Conservation (phyloP, 768 basidiomycete species). For the Hysterangium stoloniferum region DNA sequence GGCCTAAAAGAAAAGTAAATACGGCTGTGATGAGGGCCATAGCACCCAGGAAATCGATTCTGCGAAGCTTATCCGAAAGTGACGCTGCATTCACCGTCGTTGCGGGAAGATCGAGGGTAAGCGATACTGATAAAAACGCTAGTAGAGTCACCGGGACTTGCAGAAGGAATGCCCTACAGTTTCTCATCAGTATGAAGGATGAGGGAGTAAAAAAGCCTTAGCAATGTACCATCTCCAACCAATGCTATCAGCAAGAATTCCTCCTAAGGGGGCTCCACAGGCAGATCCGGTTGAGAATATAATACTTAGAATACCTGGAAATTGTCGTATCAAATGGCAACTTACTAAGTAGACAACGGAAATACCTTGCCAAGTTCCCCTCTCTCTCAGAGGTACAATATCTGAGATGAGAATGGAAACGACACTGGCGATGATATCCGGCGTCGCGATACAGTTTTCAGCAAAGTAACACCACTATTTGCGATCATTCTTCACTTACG, state of each 20-base stretch:
- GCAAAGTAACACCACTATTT: too few species aligned
- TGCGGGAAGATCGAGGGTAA: conserved; percentile 48
- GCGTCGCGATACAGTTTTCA: not conserved
- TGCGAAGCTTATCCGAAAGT: conserved; percentile 43
- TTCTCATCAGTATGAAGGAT: not conserved
- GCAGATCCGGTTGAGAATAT: conserved; percentile 52
- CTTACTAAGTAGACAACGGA: not conserved
- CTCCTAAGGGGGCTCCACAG: conserved; percentile 55
- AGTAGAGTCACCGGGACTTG: conserved; percentile 53
- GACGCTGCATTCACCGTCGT: conserved; percentile 24
- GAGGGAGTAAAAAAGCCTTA: not conserved
- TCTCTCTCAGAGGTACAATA: conserved; percentile 49
- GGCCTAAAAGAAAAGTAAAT: conserved; percentile 47
- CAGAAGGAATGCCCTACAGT: conserved; percentile 49
- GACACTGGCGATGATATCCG: conserved; percentile 35
- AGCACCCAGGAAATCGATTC: conserved; percentile 59
- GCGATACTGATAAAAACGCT: conserved; percentile 44
- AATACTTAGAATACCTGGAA: conserved; percentile 49
- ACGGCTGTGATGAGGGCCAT: conserved; percentile 44
- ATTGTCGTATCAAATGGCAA: not conserved
- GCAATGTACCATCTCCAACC: conserved; percentile 57
- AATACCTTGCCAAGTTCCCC: conserved; percentile 74
- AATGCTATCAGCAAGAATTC: conserved; percentile 51
- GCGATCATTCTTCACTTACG: too few species aligned
- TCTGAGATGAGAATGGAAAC: conserved; percentile 62